A percentile compares a stretch with the other conserved stretches of the same genome.
Conservation (phyloP, 2,329 filamentous ascomycete species). For the Zalaria obscura region DNA sequence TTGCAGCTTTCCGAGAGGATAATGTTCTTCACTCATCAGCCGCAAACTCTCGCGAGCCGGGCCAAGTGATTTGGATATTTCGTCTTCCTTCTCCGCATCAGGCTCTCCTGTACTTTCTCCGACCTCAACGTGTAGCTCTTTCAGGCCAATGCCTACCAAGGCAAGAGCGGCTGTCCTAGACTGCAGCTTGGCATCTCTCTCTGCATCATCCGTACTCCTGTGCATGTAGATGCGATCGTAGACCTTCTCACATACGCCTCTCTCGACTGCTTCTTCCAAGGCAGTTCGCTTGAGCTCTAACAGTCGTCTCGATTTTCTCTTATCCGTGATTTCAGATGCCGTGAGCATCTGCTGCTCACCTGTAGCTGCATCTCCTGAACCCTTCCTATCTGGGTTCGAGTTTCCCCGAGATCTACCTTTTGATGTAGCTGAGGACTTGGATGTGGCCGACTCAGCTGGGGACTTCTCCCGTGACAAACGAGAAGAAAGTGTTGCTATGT, state of each 20-base stretch:
- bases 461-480: constrained; percentile 56
- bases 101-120: constrained; percentile 45
- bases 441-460: constrained; percentile 41
- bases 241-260: constrained; percentile 36
- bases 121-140: constrained; percentile 69
- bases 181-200: constrained; percentile 82
- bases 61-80: constrained; percentile 60
- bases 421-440: constrained; percentile 42
- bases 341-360: constrained; percentile 82
- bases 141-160: constrained; percentile 80
- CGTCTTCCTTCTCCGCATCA: constrained; percentile 38
- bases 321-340: constrained; percentile 64
- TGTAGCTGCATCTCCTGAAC: constrained; percentile 22
- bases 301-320: constrained; percentile 62
- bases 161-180: constrained; percentile 85
- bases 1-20: constrained; percentile 81
- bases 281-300: constrained; percentile 64
- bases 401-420: constrained; percentile 25
- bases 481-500: constrained; percentile 67
- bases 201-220: constrained; percentile 81
- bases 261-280: constrained; percentile 84
- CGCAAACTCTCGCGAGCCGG: constrained; percentile 53
- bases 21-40: constrained; percentile 74
- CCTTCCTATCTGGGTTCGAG: constrained; percentile 21
- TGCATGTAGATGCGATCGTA: constrained; percentile 88